These are phyloP conservation scores for Microcos paniculata DNA, from an alignment of 345 rosid genomes.

Conservation along the genomic window DNA sequence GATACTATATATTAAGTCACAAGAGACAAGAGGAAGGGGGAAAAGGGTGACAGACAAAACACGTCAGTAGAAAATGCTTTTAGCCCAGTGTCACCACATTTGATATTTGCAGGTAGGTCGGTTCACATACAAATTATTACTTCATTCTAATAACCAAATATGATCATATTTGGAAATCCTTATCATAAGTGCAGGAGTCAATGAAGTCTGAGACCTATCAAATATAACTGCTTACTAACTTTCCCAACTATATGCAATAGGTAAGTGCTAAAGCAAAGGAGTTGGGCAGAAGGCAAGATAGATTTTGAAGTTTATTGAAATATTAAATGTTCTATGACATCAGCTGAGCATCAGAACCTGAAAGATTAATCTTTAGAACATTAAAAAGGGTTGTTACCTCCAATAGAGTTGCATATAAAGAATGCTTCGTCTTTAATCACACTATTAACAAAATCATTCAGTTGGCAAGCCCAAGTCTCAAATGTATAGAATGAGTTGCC, in stretches of 20 bases:
- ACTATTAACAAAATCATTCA: conserved; percentile 66
- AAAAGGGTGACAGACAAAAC: neutral
- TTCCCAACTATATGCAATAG: neutral
- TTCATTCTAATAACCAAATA: neutral
- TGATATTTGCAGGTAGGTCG: neutral
- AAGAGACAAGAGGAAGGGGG: neutral
- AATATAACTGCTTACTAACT: neutral
- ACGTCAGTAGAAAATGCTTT: neutral
- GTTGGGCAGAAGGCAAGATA: neutral
- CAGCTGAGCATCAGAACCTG: neutral
- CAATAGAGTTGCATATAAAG: conserved; percentile 88
- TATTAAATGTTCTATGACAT: neutral
- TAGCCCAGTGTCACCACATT: neutral
- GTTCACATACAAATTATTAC: neutral
- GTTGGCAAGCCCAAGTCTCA: conserved; percentile 83
- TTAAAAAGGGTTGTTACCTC: conserved; percentile 51
- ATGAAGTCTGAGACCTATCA: neutral
- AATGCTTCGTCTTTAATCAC: conserved; percentile 83
- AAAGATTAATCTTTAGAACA: neutral
- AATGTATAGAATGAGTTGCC: conserved; percentile 74
- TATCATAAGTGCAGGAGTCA: neutral
- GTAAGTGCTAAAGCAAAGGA: neutral
- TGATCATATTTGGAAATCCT: neutral
- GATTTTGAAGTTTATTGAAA: neutral
- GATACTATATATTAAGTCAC: neutral